Evolutionary conservation across 768 basidiomycete genomes (phyloP).

Genomic region (Royoungia palumana): DNA sequence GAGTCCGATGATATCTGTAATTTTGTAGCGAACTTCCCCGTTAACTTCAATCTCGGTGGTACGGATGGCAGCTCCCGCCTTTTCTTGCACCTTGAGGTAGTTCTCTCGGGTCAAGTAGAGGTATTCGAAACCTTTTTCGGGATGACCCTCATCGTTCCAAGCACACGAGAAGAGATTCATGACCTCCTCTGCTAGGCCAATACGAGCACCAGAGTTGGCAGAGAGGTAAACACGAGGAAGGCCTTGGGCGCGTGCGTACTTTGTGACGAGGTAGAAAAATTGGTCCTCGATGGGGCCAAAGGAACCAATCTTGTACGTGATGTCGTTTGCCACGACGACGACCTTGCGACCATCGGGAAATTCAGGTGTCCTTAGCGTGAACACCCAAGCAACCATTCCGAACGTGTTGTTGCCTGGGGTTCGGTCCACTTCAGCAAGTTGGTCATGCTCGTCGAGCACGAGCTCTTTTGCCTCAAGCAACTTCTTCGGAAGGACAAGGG

Average conservation of each 20-base stretch:
- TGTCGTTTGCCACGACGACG: conserved; percentile 95
- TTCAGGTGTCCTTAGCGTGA: conserved; percentile 88
- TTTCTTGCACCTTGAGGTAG: conserved; percentile 84
- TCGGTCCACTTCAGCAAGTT: conserved; percentile 85
- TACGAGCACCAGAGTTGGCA: conserved; percentile 97
- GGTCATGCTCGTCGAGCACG: conserved; percentile 90
- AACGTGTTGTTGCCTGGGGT: conserved; percentile 91
- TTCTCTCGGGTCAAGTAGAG: conserved; percentile 94
- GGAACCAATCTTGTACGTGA: conserved; percentile 97
- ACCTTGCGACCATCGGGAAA: conserved; percentile 83
- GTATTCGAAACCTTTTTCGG: conserved; percentile 95
- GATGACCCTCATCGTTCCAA: conserved; percentile 77
- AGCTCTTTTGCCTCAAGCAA: conserved; percentile 86
- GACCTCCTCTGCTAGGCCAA: conserved; percentile 92
- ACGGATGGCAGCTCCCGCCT: conserved; percentile 71
- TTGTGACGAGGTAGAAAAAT: conserved; percentile 93
- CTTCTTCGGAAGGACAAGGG: conserved; percentile 69
- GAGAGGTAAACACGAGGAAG: conserved; percentile 96
- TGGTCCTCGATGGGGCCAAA: conserved; percentile 96
- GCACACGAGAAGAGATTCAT: conserved; percentile 85
- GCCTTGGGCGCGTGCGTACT: conserved; percentile 85
- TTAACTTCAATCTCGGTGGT: conserved; percentile 82
- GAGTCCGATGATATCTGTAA: conserved; percentile 95
- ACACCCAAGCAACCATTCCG: conserved; percentile 99
- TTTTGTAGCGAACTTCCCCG: conserved; percentile 88